phyloP scores from a whole-genome alignment of 176 grass and related monocot species.

The Neostapfia colusana region DNA sequence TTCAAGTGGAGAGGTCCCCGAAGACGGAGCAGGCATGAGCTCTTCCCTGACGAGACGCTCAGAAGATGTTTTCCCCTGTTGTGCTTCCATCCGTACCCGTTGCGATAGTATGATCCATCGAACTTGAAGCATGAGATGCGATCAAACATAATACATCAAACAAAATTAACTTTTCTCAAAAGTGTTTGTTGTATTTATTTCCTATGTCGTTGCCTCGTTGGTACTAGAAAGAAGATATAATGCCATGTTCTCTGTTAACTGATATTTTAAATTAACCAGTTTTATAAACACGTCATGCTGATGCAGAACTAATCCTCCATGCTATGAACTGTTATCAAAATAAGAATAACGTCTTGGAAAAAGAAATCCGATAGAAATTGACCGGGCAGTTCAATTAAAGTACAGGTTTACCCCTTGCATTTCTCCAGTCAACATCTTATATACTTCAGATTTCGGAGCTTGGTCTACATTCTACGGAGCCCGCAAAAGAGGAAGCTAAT shows the following conservation, averaged over 20 bases:
- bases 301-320: neutral
- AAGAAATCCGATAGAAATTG: neutral
- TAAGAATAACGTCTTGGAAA: neutral
- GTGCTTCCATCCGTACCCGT: too few species aligned
- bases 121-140: too few species aligned
- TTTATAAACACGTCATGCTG: neutral
- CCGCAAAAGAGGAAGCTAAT: conserved; percentile 19
- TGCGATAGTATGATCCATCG: too few species aligned
- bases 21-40: conserved; percentile 53
- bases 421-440: conserved; percentile 50
- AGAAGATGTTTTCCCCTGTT: neutral
- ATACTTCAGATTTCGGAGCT: conserved; percentile 28
- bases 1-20: conserved; percentile 91
- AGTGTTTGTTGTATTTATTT: too few species aligned
- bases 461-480: conserved; percentile 27
- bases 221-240: neutral
- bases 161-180: too few species aligned
- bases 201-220: too few species aligned
- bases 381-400: conserved; percentile 1
- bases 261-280: neutral
- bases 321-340: neutral
- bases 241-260: neutral
- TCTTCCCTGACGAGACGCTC: conserved; percentile 1
- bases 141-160: too few species aligned
- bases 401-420: conserved; percentile 20